A percentile compares a stretch with the other conserved stretches of the same genome.
Conservation (phyloP, 192 early-diverging fungal genomes). For the Chytriomyces hyalinus region DNA sequence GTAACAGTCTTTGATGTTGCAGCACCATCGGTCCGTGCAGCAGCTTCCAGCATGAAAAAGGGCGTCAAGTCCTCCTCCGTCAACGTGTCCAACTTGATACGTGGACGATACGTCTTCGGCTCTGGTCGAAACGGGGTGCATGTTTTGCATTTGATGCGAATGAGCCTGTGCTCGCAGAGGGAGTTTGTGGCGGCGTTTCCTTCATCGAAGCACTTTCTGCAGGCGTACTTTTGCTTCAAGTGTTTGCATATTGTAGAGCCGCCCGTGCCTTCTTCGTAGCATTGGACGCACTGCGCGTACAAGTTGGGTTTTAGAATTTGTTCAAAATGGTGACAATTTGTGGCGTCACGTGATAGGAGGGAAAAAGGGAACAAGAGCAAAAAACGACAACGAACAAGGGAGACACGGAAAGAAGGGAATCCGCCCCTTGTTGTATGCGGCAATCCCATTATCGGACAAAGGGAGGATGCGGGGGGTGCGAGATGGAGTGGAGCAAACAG, state of each 20-base stretch:
- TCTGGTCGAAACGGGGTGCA: neutral
- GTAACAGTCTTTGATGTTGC: too few relatives aligned
- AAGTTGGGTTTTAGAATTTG: neutral
- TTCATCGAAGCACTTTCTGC: neutral
- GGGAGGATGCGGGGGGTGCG: neutral
- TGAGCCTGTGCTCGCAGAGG: slow-evolving; percentile 6
- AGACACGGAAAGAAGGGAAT: too few relatives aligned
- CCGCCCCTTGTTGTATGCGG: too few relatives aligned
- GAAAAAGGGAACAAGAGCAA: slow-evolving; percentile 19
- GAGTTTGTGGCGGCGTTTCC: slow-evolving; percentile 12
- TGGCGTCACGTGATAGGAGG: neutral
- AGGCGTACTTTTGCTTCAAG: too few relatives aligned
- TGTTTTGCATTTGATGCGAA: slow-evolving; percentile 12
- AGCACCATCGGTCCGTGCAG: too few relatives aligned
- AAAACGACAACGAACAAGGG: neutral
- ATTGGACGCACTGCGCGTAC: slow-evolving; percentile 24
- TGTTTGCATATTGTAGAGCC: too few relatives aligned
- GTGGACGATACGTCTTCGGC: slow-evolving; percentile 1
- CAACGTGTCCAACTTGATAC: neutral
- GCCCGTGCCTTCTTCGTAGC: too few relatives aligned
- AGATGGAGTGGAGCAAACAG: neutral
- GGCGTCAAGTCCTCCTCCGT: too few relatives aligned
- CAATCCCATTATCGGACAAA: neutral
- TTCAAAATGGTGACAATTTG: slow-evolving; percentile 17
- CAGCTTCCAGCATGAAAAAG: too few relatives aligned